phyloP scores from a whole-genome alignment of 2,329 filamentous ascomycete genomes.

The Xylariaceae sp. region DNA sequence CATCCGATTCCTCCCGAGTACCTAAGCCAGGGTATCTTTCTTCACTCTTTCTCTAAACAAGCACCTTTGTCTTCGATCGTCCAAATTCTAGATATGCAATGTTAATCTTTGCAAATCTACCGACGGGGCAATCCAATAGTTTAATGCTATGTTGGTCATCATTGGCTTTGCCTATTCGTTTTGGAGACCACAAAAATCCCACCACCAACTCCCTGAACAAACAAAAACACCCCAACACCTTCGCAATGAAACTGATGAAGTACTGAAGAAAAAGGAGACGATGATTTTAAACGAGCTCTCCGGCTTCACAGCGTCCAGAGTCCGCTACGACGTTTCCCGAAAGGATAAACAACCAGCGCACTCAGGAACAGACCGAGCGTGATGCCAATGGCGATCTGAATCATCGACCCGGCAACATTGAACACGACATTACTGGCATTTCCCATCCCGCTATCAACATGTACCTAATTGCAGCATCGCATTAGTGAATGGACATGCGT shows the following conservation, averaged over 20 bases:
- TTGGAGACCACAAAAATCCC: too few relatives aligned
- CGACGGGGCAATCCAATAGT: not conserved
- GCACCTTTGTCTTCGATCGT: not conserved
- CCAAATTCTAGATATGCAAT: not conserved
- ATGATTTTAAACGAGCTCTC: not conserved
- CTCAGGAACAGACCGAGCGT: conserved; percentile 49
- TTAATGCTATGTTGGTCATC: not conserved
- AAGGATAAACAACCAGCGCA: conserved; percentile 46
- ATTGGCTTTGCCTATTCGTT: too few relatives aligned
- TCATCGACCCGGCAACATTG: conserved; percentile 47
- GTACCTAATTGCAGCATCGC: conserved; percentile 17
- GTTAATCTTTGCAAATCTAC: too few relatives aligned
- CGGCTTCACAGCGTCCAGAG: conserved; percentile 44
- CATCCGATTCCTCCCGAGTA: not conserved
- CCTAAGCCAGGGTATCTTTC: not conserved
- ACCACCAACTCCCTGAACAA: not conserved
- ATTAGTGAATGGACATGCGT: not conserved
- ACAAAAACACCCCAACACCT: conserved; percentile 1
- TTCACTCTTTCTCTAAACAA: not conserved
- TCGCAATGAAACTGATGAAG: conserved; percentile 1
- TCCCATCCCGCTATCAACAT: conserved; percentile 28
- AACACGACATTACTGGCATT: conserved; percentile 41
- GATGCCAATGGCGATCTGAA: conserved; percentile 51
- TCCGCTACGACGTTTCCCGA: conserved; percentile 47
- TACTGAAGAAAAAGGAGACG: not conserved